phyloP scores from a whole-genome alignment of 768 basidiomycete genomes.

The Lactarius vividus region DNA sequence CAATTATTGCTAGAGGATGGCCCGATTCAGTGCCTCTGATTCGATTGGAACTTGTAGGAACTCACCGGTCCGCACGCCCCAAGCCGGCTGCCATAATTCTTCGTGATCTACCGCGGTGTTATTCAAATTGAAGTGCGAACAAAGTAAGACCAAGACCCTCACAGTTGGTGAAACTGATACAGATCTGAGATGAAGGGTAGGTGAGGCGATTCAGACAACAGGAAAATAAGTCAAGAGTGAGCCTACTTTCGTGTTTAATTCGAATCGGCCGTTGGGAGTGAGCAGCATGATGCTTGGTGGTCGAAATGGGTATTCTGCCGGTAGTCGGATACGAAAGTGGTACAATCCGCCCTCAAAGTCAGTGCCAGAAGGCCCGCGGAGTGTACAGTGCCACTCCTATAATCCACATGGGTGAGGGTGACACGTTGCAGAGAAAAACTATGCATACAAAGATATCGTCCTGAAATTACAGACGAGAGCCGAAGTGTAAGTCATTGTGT shows the following conservation, averaged over 20 bases:
- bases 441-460: conserved; percentile 84
- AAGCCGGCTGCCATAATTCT: conserved; percentile 97
- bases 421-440: neutral
- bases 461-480: conserved; percentile 36
- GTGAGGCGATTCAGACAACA: neutral
- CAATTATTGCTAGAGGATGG: conserved; percentile 64
- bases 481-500: neutral
- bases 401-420: conserved; percentile 24
- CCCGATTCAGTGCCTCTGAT: neutral
- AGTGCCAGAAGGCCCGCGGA: conserved; percentile 82
- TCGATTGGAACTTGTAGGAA: neutral
- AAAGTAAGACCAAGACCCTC: conserved; percentile 34
- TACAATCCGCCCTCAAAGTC: conserved; percentile 97
- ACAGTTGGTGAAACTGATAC: conserved; percentile 93
- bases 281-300: conserved; percentile 95
- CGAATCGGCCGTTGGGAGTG: conserved; percentile 96
- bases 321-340: conserved; percentile 87
- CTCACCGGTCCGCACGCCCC: conserved; percentile 93
- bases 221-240: neutral
- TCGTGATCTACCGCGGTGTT: conserved; percentile 68
- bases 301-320: conserved; percentile 94
- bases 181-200: conserved; percentile 53
- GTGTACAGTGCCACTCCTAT: conserved; percentile 96
- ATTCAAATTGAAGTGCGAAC: conserved; percentile 24
- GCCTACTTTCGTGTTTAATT: conserved; percentile 88